Percentiles rank a stretch among this genome's conserved stretches.
Evolutionary conservation across 768 basidiomycete species (phyloP).

Genomic region (Jaapia argillacea): DNA sequence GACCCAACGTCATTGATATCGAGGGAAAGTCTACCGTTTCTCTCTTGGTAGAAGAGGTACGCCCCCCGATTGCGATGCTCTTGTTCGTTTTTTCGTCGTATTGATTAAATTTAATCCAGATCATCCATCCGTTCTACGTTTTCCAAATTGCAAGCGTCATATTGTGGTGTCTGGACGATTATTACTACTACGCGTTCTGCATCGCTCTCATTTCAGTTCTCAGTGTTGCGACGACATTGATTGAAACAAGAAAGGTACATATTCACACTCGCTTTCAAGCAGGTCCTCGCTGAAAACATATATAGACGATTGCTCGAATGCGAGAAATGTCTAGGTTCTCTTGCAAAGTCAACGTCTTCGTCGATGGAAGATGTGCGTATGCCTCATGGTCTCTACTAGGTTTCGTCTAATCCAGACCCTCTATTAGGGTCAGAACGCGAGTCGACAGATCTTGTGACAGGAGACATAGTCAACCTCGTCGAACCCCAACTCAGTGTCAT

Average conservation of each 20-base stretch:
- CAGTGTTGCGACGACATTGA: conserved; percentile 75
- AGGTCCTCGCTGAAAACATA: conserved; percentile 1
- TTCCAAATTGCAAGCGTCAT: conserved; percentile 95
- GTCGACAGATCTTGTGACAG: conserved; percentile 78
- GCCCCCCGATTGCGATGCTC: conserved; percentile 6
- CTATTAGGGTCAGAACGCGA: conserved; percentile 60
- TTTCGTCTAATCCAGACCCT: no score
- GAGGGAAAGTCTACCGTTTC: conserved; percentile 72
- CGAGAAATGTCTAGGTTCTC: conserved; percentile 90
- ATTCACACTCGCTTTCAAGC: neutral
- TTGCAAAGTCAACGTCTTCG: conserved; percentile 63
- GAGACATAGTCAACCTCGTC: conserved; percentile 88
- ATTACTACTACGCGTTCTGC: conserved; percentile 96
- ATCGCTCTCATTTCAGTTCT: conserved; percentile 85
- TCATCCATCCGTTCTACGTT: conserved; percentile 96
- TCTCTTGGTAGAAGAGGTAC: conserved; percentile 84
- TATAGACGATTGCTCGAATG: conserved; percentile 85
- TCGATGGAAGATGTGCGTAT: conserved; percentile 62
- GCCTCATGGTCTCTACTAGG: neutral
- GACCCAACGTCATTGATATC: conserved; percentile 81
- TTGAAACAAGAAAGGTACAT: conserved; percentile 87
- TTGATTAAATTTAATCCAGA: no score
- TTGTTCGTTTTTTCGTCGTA: neutral
- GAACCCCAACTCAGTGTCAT: conserved; percentile 61
- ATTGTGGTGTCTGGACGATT: conserved; percentile 92